phyloP scores from a whole-genome alignment of 2,329 filamentous ascomycete genomes.

The Hypoxylon sp. region DNA sequence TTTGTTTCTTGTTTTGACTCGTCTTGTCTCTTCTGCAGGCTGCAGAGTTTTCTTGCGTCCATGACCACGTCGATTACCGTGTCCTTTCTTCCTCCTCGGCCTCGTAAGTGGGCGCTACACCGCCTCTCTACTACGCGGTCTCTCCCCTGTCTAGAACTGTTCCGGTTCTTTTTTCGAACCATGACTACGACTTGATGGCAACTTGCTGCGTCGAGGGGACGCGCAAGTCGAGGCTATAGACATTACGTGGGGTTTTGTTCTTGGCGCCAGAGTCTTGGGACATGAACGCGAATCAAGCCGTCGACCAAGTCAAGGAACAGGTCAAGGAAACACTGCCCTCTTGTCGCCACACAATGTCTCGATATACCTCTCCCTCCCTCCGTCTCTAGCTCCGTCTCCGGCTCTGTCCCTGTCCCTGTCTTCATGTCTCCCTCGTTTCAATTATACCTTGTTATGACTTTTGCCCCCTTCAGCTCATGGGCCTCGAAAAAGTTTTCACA shows the following conservation, averaged over 20 bases:
- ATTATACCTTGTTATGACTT: no score
- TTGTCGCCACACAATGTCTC: conserved; percentile 16
- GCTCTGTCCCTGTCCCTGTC: no score
- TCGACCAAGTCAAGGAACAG: not conserved
- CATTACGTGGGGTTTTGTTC: conserved; percentile 17
- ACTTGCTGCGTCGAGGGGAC: conserved; percentile 21
- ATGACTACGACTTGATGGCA: conserved; percentile 11
- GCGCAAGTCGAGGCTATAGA: conserved; percentile 24
- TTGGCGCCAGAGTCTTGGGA: conserved; percentile 13
- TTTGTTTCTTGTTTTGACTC: not conserved
- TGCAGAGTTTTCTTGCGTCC: conserved; percentile 3
- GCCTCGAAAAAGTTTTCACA: conserved; percentile 1
- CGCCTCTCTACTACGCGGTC: conserved; percentile 19
- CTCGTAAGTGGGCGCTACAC: conserved; percentile 16
- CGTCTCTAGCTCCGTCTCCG: no score
- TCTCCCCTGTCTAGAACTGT: not conserved
- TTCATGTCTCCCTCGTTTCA: not conserved
- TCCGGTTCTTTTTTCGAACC: conserved; percentile 3
- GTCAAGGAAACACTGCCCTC: conserved; percentile 20
- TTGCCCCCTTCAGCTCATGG: not conserved
- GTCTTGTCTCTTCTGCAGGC: not conserved
- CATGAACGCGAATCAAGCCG: conserved; percentile 16
- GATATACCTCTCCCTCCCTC: no score
- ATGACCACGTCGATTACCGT: conserved; percentile 12
- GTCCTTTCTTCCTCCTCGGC: conserved; percentile 1